Percentiles rank a stretch among this genome's conserved stretches.
Evolutionary conservation across 2,329 filamentous ascomycete species (phyloP).

Genomic region (Tolypocladium guangdongense): DNA sequence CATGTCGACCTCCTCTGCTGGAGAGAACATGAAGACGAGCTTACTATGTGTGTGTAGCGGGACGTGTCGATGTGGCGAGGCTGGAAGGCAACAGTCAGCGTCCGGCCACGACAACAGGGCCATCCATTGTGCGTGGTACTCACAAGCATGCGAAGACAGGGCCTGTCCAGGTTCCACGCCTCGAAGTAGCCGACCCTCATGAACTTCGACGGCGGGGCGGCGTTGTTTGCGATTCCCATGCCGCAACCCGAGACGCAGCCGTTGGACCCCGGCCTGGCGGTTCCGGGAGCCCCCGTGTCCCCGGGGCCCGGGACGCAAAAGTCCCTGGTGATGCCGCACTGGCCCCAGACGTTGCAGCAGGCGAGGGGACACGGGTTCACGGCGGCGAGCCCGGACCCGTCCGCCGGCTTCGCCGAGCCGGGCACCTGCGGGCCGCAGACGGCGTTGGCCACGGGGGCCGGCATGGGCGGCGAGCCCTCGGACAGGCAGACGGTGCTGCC

Average conservation of each 20-base stretch:
- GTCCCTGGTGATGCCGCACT: conserved; percentile 27
- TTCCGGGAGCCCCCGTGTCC: conserved; percentile 24
- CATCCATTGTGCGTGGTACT: neutral
- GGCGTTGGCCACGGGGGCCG: conserved; percentile 9
- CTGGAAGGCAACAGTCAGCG: neutral
- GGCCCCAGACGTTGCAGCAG: conserved; percentile 26
- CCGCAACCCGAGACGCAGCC: conserved; percentile 20
- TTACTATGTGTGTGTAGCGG: conserved; percentile 17
- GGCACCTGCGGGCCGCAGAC: conserved; percentile 18
- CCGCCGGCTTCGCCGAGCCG: conserved; percentile 7
- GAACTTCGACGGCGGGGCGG: conserved; percentile 3
- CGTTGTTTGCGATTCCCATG: conserved; percentile 10
- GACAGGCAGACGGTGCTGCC: conserved; percentile 15
- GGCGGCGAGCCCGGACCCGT: conserved; percentile 7
- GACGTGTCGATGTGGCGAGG: conserved; percentile 5
- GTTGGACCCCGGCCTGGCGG: conserved; percentile 14
- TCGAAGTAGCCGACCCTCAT: conserved; percentile 10
- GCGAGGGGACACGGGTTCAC: conserved; percentile 19
- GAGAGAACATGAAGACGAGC: neutral
- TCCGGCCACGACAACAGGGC: neutral
- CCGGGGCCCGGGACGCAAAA: conserved; percentile 22
- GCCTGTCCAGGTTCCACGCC: conserved; percentile 3
- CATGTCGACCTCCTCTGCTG: neutral
- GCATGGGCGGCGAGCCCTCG: conserved; percentile 17
- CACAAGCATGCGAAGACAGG: conserved; percentile 2